These are phyloP conservation scores for Fusarium sp. DNA, from an alignment of 2,329 filamentous ascomycete species.

Conservation along the genomic window DNA sequence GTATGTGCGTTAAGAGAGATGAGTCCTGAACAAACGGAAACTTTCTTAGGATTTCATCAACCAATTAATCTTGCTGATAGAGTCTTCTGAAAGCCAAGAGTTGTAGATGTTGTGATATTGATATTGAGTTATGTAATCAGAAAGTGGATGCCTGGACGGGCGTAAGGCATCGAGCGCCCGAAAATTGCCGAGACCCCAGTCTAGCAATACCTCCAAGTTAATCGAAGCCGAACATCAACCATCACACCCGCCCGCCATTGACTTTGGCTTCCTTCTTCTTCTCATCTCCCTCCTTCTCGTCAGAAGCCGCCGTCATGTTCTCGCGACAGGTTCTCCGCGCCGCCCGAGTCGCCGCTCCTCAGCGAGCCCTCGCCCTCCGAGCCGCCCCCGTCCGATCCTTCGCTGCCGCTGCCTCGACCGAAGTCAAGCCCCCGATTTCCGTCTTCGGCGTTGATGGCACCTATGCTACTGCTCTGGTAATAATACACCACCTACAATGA, in stretches of 20 bases:
- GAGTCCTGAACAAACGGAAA: neutral
- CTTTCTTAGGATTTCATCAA: neutral
- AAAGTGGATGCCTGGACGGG: slow-evolving; percentile 54
- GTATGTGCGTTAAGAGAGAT: neutral
- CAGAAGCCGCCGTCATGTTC: slow-evolving; percentile 61
- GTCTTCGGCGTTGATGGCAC: slow-evolving; percentile 97
- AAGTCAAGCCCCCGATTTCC: slow-evolving; percentile 85
- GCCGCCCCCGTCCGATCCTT: slow-evolving; percentile 78
- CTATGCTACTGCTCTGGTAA: slow-evolving; percentile 98
- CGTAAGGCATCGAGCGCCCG: slow-evolving; percentile 56
- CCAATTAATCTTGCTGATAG: neutral
- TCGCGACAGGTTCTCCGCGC: slow-evolving; percentile 71
- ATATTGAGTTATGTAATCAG: slow-evolving; percentile 47
- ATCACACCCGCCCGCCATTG: slow-evolving; percentile 31
- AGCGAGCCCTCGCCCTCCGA: slow-evolving; percentile 61
- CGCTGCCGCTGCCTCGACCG: slow-evolving; percentile 77
- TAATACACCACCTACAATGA: slow-evolving; percentile 64
- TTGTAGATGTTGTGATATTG: neutral
- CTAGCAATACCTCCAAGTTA: slow-evolving; percentile 51
- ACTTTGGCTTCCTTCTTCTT: slow-evolving; percentile 34
- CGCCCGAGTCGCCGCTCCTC: slow-evolving; percentile 69
- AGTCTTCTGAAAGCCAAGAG: neutral
- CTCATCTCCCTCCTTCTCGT: slow-evolving; percentile 17
- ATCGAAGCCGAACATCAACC: slow-evolving; percentile 42
- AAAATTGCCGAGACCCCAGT: slow-evolving; percentile 57